phyloP scores from a whole-genome alignment of 2,329 filamentous ascomycete genomes.

The Diaporthe destruens region DNA sequence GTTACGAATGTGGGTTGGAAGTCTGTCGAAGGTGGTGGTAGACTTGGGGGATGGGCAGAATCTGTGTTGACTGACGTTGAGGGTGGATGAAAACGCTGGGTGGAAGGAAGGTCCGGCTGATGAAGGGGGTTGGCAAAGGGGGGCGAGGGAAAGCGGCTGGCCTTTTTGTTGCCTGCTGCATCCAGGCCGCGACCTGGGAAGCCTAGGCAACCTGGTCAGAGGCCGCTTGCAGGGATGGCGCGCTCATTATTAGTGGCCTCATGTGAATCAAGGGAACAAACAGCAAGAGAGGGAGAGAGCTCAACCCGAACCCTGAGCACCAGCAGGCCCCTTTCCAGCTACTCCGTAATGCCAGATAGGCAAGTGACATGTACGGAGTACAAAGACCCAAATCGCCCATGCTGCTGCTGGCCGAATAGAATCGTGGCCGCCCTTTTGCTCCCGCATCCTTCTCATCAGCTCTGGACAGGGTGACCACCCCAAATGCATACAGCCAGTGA shows the following conservation, averaged over 20 bases:
- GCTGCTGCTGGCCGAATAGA: neutral
- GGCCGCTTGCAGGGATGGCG: constrained; percentile 34
- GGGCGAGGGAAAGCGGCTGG: constrained; percentile 24
- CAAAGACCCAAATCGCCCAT: neutral
- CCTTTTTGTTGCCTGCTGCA: constrained; percentile 33
- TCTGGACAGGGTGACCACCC: too few species aligned
- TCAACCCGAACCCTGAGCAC: constrained; percentile 1
- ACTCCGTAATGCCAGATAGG: neutral
- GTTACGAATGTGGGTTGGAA: neutral
- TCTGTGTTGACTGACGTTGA: constrained; percentile 20
- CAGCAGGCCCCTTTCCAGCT: constrained; percentile 1
- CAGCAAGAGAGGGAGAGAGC: too few species aligned
- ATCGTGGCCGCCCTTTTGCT: neutral
- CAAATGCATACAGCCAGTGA: neutral
- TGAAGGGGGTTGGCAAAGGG: neutral
- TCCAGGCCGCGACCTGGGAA: constrained; percentile 20
- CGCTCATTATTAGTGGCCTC: neutral
- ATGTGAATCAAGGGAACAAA: neutral
- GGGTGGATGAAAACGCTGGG: constrained; percentile 27
- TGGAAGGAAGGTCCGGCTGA: constrained; percentile 12
- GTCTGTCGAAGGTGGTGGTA: constrained; percentile 29
- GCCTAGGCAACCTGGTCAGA: constrained; percentile 23
- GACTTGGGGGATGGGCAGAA: constrained; percentile 23
- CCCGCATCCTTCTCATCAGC: neutral
- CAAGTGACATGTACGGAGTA: neutral